Conservation (phyloP, 768 basidiomycete species). For the Rhizopogon vulgaris region DNA sequence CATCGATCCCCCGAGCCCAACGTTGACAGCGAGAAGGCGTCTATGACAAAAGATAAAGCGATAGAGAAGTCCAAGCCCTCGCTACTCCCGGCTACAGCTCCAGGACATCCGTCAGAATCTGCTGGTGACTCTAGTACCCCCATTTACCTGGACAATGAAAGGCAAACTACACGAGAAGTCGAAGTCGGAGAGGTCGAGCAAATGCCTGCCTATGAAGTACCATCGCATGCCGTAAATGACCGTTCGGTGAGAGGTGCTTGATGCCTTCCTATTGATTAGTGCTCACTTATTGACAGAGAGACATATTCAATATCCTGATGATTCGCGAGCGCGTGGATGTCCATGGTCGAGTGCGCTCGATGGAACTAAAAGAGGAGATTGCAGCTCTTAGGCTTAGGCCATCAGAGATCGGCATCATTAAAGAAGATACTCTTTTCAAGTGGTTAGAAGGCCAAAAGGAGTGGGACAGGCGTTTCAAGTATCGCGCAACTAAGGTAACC, state of each 20-base stretch:
- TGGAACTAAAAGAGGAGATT: conserved; percentile 57
- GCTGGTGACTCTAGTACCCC: conserved; percentile 15
- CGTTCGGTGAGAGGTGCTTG: background rate
- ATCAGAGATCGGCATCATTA: conserved; percentile 62
- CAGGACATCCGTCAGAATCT: background rate
- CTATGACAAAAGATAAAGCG: conserved; percentile 1
- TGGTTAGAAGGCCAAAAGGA: conserved; percentile 56
- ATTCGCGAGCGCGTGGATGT: conserved; percentile 72
- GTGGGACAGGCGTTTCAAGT: conserved; percentile 54
- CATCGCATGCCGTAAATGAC: background rate
- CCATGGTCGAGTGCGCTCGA: conserved; percentile 49
- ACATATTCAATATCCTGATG: conserved; percentile 35
- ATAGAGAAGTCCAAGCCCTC: conserved; percentile 2
- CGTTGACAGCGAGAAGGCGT: conserved; percentile 9
- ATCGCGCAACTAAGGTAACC: conserved; percentile 34
- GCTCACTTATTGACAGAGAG: conserved; percentile 8
- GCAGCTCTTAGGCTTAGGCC: conserved; percentile 45
- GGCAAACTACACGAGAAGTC: conserved; percentile 15
- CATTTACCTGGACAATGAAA: conserved; percentile 26
- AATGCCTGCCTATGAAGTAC: background rate
- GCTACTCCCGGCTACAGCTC: background rate
- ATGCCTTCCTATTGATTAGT: background rate
- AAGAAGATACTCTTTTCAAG: conserved; percentile 63
- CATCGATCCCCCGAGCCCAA: conserved; percentile 20
- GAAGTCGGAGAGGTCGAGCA: conserved; percentile 13